Base-by-base conservation (phyloP, 176 grass and related monocot genomes). In the Otatea glauca region DNA sequence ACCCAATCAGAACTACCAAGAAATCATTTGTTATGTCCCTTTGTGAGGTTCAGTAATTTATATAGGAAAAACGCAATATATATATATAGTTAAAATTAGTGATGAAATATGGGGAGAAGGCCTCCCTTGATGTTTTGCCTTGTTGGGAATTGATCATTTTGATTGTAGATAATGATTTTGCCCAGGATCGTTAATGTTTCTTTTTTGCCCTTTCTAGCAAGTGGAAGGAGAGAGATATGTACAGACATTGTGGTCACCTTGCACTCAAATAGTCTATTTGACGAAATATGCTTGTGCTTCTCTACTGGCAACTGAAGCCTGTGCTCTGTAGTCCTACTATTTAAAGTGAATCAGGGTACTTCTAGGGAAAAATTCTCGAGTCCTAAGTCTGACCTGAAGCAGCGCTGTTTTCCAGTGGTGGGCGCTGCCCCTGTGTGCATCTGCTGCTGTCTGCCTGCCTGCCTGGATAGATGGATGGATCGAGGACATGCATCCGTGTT, bases 151-250 rank as follows among this genome's bases (percentile, higher is more conserved):
- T 44, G 20, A 75, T 84, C 71, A 81, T 87, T 92, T 90, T 81
- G 81, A 17, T 84, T 92, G 87, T 92, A 89, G 87, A 89, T 89
- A 89, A 86, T 86, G 83, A 84, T 89, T 92, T 88, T 92, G 70
- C 62, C 70, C 49, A 80, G 75, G 79, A 91, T 81, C 83, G 73
- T 49, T 23, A 67, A 38, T 78, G 72, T 61, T 14, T 45, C 77
- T 73, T 78, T 83, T 73, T 78, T 39, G 6, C 84, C 61, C 56
- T 42, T 81, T 65, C 42, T n/a, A 65, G 76, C 70, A 60, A 71
- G 87, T 83, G 84, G 38, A 75, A 84, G 45, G 79, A 73, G 62
- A 56, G 61, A 86, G 39, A 61, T 86, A 68, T 86, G 85, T 88
- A 90, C 87, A 90, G 82, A 44, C 71, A 39, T 65, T 84, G 32